These are phyloP conservation scores for Colletotrichum eremochloae DNA, from an alignment of 2,329 filamentous ascomycete genomes.

Conservation along the genomic window DNA sequence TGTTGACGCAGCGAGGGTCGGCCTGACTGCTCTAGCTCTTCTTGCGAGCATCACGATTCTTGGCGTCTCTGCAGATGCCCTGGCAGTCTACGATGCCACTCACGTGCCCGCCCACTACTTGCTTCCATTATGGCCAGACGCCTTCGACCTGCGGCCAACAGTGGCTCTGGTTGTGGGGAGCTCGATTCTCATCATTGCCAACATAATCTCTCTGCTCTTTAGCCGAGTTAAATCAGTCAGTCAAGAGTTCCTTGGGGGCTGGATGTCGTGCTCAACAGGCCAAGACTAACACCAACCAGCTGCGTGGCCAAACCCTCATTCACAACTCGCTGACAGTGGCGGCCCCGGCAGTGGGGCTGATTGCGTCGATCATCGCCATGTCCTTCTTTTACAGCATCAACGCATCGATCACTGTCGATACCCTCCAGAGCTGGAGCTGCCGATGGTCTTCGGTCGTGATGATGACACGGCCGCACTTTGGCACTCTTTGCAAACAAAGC, in stretches of 20 bases:
- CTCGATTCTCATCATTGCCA: constrained; percentile 63
- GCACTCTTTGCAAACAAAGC: constrained; percentile 68
- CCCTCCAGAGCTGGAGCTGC: constrained; percentile 73
- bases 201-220: constrained; percentile 61
- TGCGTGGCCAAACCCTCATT: constrained; percentile 21
- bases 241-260: constrained; percentile 32
- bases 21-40: constrained; percentile 64
- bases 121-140: constrained; percentile 69
- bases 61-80: constrained; percentile 66
- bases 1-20: constrained; percentile 60
- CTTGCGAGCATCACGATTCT: constrained; percentile 65
- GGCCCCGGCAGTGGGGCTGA: constrained; percentile 49
- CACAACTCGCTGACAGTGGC: constrained; percentile 45
- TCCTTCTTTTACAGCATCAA: constrained; percentile 71
- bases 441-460: constrained; percentile 70
- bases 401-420: constrained; percentile 64
- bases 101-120: constrained; percentile 61
- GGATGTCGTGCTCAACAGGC: neutral
- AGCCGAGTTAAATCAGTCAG: constrained; percentile 66
- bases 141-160: constrained; percentile 69
- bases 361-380: constrained; percentile 64
- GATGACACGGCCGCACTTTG: constrained; percentile 66
- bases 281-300: constrained; percentile 26
- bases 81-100: constrained; percentile 69
- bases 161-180: constrained; percentile 67